A percentile compares a stretch with the other conserved stretches of the same genome.
Evolutionary conservation across 75 land plant genomes (phyloP).

Genomic region (Sequoiadendron giganteum): DNA sequence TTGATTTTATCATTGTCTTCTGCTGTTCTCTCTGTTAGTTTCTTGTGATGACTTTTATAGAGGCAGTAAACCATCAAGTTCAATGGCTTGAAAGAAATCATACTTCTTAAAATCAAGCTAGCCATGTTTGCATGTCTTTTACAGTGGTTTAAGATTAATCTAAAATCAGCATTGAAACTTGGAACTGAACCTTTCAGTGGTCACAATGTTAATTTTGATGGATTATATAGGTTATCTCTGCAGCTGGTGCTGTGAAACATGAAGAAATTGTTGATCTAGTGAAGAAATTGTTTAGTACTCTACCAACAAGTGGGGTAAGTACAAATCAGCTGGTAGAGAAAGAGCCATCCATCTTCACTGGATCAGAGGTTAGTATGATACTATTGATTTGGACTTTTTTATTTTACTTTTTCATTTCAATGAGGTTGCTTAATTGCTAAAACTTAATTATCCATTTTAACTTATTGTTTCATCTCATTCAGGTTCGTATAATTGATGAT

Average conservation of each 20-base stretch:
- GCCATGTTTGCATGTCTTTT: neutral
- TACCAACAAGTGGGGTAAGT: constrained; percentile 44
- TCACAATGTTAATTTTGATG: constrained; percentile 4
- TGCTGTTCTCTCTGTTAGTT: neutral
- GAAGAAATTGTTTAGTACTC: constrained; percentile 43
- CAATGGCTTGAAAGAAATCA: neutral
- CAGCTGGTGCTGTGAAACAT: constrained; percentile 70
- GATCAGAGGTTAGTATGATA: constrained; percentile 50
- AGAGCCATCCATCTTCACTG: constrained; percentile 65
- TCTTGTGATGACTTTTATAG: neutral
- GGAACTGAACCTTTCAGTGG: neutral
- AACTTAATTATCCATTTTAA: neutral
- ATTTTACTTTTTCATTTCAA: neutral
- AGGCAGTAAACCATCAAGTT: too few species aligned
- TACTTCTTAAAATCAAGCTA: neutral
- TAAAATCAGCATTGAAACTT: neutral
- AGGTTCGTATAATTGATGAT: constrained; percentile 90
- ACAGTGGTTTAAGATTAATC: neutral
- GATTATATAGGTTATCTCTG: constrained; percentile 47
- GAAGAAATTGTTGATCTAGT: constrained; percentile 51
- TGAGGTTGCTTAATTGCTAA: neutral
- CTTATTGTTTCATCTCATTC: neutral
- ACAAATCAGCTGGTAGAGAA: constrained; percentile 46
- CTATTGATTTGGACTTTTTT: neutral
- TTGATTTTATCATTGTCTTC: neutral